Evolutionary conservation across 148 eudicot genomes (phyloP).

Genomic region (Rhododendron kiyosumense): DNA sequence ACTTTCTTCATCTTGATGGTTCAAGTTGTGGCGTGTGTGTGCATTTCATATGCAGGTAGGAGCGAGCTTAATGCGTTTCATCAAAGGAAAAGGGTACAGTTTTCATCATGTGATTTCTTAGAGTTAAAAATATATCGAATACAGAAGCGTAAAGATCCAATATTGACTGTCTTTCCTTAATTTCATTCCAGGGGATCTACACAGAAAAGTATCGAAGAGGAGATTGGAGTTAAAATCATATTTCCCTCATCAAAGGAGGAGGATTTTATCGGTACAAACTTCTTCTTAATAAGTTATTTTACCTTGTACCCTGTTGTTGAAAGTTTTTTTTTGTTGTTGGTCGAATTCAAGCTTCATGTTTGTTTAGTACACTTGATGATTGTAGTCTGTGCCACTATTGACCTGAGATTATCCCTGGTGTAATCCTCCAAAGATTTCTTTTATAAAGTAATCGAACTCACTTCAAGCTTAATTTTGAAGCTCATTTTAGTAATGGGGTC

Average conservation of each 20-base stretch:
- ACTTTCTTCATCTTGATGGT: neutral
- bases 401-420: neutral
- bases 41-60: slow-evolving; percentile 58
- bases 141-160: neutral
- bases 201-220: slow-evolving; percentile 59
- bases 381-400: neutral
- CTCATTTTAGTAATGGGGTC: too few relatives aligned
- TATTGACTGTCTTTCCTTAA: neutral
- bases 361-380: neutral
- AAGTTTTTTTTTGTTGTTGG: neutral
- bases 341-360: neutral
- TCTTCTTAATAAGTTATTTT: slow-evolving; percentile 10
- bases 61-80: slow-evolving; percentile 66
- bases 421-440: neutral
- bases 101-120: slow-evolving; percentile 5
- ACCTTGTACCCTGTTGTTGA: neutral
- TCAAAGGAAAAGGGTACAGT: slow-evolving; percentile 66
- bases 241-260: slow-evolving; percentile 56
- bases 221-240: slow-evolving; percentile 57
- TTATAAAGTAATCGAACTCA: neutral
- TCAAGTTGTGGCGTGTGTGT: neutral
- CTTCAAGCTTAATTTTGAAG: neutral
- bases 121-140: neutral
- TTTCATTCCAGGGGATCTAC: slow-evolving; percentile 43
- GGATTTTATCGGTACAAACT: slow-evolving; percentile 53